Conservation (phyloP, 2,329 filamentous ascomycete genomes). For the Verticillium alfalfae region DNA sequence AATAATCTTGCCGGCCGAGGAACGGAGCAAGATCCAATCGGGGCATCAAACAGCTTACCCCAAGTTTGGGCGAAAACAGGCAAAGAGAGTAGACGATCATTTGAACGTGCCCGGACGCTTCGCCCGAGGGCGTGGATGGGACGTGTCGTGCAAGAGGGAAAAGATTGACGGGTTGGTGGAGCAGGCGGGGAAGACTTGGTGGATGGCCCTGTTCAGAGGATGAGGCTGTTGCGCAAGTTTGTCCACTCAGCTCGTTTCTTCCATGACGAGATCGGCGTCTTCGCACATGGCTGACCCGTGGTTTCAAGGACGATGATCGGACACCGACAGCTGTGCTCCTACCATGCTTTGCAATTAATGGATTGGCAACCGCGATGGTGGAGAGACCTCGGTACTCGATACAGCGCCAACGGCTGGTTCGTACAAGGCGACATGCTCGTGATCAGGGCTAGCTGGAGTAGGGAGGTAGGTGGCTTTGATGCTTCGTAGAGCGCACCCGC, state of each 20-base stretch:
- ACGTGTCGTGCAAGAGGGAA: neutral
- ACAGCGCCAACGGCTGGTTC: neutral
- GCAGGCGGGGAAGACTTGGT: neutral
- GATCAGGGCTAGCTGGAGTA: neutral
- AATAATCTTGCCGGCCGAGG: neutral
- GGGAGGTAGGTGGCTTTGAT: neutral
- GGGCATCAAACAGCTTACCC: neutral
- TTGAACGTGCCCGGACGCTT: neutral
- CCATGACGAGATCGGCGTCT: neutral
- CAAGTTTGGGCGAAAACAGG: neutral
- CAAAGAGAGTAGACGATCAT: neutral
- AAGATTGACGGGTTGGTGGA: neutral
- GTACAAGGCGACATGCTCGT: neutral
- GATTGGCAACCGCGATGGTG: neutral
- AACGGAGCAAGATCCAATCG: neutral
- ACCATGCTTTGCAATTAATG: neutral
- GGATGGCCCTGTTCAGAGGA: neutral
- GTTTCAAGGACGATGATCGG: neutral
- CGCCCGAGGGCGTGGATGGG: neutral
- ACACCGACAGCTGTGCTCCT: neutral
- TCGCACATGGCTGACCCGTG: conserved; percentile 2
- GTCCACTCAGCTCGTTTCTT: neutral
- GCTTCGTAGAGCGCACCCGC: neutral
- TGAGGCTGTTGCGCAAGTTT: neutral
- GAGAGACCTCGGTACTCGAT: neutral